Evolutionary conservation across 2,329 filamentous ascomycete genomes (phyloP).

Genomic region (Neonectria coccinea): DNA sequence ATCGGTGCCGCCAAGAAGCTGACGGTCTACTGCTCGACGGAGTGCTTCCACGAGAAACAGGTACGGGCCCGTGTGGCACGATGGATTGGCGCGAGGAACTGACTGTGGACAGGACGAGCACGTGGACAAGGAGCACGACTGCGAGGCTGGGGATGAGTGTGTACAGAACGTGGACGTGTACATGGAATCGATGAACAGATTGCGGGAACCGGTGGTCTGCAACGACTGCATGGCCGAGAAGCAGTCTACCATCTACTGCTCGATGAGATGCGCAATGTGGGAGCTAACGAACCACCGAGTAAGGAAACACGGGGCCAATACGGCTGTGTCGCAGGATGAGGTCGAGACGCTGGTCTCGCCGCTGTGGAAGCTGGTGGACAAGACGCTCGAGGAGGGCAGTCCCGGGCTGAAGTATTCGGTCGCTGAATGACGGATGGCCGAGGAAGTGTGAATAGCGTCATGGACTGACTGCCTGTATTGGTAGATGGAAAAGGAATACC

Average conservation of each 20-base stretch:
- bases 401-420: conserved; percentile 49
- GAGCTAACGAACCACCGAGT: conserved; percentile 57
- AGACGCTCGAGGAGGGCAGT: conserved; percentile 48
- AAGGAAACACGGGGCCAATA: conserved; percentile 46
- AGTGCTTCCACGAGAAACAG: conserved; percentile 55
- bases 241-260: conserved; percentile 55
- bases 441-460: background rate
- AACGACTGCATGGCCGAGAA: conserved; percentile 55
- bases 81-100: conserved; percentile 30
- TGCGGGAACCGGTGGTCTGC: conserved; percentile 52
- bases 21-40: conserved; percentile 60
- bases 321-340: conserved; percentile 37
- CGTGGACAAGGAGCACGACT: conserved; percentile 54
- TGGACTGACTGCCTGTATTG: background rate
- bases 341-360: conserved; percentile 38
- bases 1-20: conserved; percentile 52
- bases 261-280: conserved; percentile 54
- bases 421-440: conserved; percentile 37
- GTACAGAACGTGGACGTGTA: conserved; percentile 51
- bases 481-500: background rate
- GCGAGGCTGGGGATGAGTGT: conserved; percentile 56
- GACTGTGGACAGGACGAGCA: conserved; percentile 53
- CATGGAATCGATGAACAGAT: no score
- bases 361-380: conserved; percentile 43
- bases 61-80: conserved; percentile 50